Evolutionary conservation across 371 early-diverging fungal species (phyloP).

Genomic region (Fennellomyces sp.): DNA sequence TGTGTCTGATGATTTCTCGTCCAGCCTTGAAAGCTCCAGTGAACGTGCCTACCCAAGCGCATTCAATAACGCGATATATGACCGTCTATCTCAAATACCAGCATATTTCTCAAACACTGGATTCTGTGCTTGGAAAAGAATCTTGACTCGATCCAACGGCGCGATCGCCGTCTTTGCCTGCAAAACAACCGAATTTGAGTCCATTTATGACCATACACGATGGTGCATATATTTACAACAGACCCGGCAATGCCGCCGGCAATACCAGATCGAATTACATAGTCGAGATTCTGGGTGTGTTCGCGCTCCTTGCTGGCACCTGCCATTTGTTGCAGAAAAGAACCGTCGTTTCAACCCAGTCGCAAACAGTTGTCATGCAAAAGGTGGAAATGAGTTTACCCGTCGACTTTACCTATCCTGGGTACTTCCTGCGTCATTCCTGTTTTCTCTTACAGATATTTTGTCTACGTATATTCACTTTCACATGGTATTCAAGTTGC

Average conservation of each 20-base stretch:
- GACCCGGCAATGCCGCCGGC: conserved; percentile 61
- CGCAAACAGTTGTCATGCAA: too few relatives aligned
- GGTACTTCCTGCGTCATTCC: too few relatives aligned
- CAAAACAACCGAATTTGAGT: background rate
- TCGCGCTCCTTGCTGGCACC: background rate
- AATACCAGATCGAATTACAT: conserved; percentile 50
- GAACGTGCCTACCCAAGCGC: conserved; percentile 65
- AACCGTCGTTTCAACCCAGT: too few relatives aligned
- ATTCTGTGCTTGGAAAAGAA: conserved; percentile 93
- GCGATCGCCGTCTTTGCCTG: conserved; percentile 94
- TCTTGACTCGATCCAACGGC: conserved; percentile 97
- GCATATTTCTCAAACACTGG: conserved; percentile 85
- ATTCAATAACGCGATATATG: background rate
- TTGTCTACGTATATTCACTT: too few relatives aligned
- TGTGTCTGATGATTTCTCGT: conserved; percentile 66
- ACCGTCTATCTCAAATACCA: conserved; percentile 54
- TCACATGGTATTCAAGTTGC: too few relatives aligned
- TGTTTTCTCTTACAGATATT: too few relatives aligned
- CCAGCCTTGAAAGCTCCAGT: conserved; percentile 85
- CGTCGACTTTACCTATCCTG: too few relatives aligned
- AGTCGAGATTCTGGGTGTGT: conserved; percentile 41
- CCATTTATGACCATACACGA: background rate
- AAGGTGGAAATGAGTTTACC: background rate
- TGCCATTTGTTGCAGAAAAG: too few relatives aligned
- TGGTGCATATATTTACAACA: conserved; percentile 31